Conservation (phyloP, 768 basidiomycete species). For the Peribolospora baueri region DNA sequence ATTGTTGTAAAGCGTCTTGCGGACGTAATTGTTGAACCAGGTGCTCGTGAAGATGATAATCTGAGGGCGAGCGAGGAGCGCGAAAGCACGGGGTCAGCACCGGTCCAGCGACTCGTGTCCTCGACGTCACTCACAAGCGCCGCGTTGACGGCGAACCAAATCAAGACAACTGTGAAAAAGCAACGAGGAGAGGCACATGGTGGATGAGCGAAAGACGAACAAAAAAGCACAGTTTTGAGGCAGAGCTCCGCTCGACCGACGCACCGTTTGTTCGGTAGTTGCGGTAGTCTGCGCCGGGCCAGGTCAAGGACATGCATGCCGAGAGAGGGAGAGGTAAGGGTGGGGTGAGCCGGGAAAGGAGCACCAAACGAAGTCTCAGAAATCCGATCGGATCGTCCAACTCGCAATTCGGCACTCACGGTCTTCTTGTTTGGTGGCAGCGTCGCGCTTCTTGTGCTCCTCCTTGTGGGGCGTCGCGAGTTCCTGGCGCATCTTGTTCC, state of each 20-base stretch:
- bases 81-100: no score
- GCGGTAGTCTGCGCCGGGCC: conserved; percentile 11
- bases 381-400: background rate
- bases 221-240: no score
- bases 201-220: no score
- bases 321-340: background rate
- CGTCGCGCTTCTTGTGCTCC: conserved; percentile 56
- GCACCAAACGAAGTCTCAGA: background rate
- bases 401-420: conserved; percentile 19
- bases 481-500: conserved; percentile 48
- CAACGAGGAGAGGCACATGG: no score
- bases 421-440: conserved; percentile 76
- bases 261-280: conserved; percentile 16
- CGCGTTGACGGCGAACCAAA: no score
- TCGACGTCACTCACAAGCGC: no score
- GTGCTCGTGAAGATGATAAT: no score
- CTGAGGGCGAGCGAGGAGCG: conserved; percentile 10
- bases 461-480: conserved; percentile 44
- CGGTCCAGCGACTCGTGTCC: no score
- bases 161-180: no score
- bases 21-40: conserved; percentile 21
- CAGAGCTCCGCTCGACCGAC: conserved; percentile 7
- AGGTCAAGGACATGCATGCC: conserved; percentile 35
- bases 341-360: background rate
- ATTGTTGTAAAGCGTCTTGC: conserved; percentile 35